Conservation (phyloP, 2,329 filamentous ascomycete genomes). For the Colletotrichum siamense region DNA sequence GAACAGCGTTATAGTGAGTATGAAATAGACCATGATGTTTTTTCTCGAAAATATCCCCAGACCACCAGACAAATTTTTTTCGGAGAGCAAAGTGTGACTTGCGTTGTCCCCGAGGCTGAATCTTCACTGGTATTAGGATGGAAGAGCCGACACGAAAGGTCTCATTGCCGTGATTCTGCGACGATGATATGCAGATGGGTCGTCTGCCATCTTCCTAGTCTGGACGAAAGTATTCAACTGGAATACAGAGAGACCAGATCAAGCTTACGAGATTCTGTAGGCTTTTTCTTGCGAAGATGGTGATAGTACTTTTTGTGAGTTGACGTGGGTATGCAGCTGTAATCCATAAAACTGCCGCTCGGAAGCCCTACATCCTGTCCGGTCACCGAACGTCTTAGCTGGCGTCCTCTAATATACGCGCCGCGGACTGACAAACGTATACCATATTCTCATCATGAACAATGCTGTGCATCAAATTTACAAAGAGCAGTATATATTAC, state of each 20-base stretch:
- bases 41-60: accelerated
- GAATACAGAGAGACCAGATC: neutral
- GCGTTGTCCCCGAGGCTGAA: accelerated
- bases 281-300: accelerated
- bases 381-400: neutral
- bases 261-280: accelerated
- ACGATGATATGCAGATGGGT: accelerated
- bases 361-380: neutral
- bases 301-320: neutral
- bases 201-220: neutral
- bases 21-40: neutral
- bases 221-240: neutral
- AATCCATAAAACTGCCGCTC: neutral
- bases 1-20: neutral
- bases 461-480: neutral
- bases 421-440: accelerated
- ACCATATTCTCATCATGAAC: accelerated
- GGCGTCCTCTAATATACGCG: accelerated
- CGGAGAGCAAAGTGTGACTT: no score
- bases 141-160: neutral
- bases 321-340: neutral
- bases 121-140: accelerated
- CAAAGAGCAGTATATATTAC: accelerated
- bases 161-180: accelerated
- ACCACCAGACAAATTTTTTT: no score